Conservation (phyloP, 1,284 basidiomycete species). For the Ustilago sp. region DNA sequence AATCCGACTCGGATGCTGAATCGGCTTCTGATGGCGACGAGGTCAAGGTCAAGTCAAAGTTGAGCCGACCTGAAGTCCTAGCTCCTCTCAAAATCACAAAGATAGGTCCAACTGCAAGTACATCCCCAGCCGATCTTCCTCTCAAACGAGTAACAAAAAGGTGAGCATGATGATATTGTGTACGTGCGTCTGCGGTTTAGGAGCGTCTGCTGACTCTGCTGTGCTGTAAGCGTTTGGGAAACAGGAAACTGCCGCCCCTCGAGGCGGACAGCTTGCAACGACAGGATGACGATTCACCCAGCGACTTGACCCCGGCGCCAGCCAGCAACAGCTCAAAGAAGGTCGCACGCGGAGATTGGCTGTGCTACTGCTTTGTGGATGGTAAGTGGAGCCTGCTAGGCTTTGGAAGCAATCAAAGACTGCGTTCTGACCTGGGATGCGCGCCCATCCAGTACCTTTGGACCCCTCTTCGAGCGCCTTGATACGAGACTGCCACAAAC, state of each 20-base stretch:
- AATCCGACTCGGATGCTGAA: conserved; percentile 20
- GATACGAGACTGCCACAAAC: conserved; percentile 5
- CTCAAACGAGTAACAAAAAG: neutral
- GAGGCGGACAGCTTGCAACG: conserved; percentile 16
- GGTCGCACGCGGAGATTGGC: conserved; percentile 42
- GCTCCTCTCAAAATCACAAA: neutral
- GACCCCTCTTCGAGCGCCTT: conserved; percentile 9
- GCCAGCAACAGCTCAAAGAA: neutral
- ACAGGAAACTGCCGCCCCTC: conserved; percentile 33
- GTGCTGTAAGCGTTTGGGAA: neutral
- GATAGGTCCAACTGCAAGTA: neutral
- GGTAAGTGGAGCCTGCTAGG: conserved; percentile 18
- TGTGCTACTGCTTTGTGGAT: conserved; percentile 52
- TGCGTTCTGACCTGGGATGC: neutral
- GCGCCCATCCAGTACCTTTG: conserved; percentile 10
- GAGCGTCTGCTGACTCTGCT: neutral
- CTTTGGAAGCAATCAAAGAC: neutral
- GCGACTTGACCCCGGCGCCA: neutral
- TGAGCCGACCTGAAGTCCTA: neutral
- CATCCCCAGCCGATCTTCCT: neutral
- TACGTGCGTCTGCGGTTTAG: neutral
- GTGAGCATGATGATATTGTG: neutral
- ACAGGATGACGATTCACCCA: neutral
- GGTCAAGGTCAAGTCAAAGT: neutral
- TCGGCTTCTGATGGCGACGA: neutral